phyloP scores from a whole-genome alignment of 768 basidiomycete genomes.

The Amanita muscaria region DNA sequence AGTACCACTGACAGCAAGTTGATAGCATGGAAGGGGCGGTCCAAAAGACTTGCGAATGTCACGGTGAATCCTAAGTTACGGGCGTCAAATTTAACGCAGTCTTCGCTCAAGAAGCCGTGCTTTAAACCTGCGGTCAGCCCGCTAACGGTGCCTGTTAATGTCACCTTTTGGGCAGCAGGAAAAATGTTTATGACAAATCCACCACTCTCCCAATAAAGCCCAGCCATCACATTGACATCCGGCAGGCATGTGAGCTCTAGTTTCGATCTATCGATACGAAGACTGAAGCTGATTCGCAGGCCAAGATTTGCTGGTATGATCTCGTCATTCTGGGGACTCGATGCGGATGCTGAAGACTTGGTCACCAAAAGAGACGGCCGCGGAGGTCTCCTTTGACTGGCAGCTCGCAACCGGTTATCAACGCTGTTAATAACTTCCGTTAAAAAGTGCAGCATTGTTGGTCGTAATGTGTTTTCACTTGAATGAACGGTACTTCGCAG shows the following conservation, averaged over 20 bases:
- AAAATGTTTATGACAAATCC: slow-evolving; percentile 78
- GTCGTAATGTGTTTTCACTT: slow-evolving; percentile 77
- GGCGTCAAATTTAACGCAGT: slow-evolving; percentile 72
- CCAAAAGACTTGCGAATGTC: slow-evolving; percentile 48
- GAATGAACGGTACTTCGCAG: slow-evolving; percentile 88
- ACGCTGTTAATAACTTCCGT: slow-evolving; percentile 64
- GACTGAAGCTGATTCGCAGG: slow-evolving; percentile 73
- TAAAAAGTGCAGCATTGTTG: slow-evolving; percentile 79
- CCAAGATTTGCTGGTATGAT: slow-evolving; percentile 23
- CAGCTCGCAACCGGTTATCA: slow-evolving; percentile 59
- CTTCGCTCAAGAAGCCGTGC: slow-evolving; percentile 79
- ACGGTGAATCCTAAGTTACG: slow-evolving; percentile 77
- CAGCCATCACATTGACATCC: slow-evolving; percentile 87
- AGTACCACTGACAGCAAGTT: slow-evolving; percentile 64
- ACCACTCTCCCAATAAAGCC: slow-evolving; percentile 89
- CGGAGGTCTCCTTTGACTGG: slow-evolving; percentile 24
- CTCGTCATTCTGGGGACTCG: slow-evolving; percentile 10
- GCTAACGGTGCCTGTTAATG: slow-evolving; percentile 71
- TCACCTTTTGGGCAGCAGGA: slow-evolving; percentile 61
- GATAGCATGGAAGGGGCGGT: slow-evolving; percentile 24
- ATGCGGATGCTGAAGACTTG: slow-evolving; percentile 9
- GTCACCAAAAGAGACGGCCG: slow-evolving; percentile 11
- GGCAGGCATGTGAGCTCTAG: slow-evolving; percentile 84
- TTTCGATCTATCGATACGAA: slow-evolving; percentile 86
- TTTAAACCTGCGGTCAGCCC: slow-evolving; percentile 76